Conservation (phyloP, 257 asterid genomes). For the Paraleonurus japonicus region DNA sequence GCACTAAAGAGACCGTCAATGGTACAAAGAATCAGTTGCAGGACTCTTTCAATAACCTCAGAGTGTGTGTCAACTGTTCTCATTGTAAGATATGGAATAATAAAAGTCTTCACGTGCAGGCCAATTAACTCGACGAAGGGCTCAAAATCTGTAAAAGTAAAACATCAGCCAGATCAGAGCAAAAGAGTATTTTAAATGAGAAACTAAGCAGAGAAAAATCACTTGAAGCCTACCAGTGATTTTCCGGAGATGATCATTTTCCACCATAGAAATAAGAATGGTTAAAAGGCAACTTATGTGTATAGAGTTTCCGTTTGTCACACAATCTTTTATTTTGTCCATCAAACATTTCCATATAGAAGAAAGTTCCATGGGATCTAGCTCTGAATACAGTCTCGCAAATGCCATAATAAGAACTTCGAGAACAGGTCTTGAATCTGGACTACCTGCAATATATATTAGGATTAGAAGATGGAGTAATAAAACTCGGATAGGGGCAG, state of each 20-base stretch:
- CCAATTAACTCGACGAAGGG: constrained; percentile 50
- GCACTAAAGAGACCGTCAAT: constrained; percentile 57
- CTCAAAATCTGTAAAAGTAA: constrained; percentile 48
- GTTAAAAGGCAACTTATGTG: constrained; percentile 60
- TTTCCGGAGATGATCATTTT: constrained; percentile 47
- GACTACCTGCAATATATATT: constrained; percentile 20
- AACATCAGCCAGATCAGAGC: constrained; percentile 22
- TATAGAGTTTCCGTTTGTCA: constrained; percentile 34
- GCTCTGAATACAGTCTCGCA: constrained; percentile 56
- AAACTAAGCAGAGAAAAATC: constrained; percentile 3
- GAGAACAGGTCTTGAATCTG: constrained; percentile 58
- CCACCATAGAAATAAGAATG: constrained; percentile 55
- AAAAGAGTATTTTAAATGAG: constrained; percentile 10
- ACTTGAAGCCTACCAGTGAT: constrained; percentile 54
- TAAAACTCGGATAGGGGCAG: background rate
- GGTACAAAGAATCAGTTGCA: constrained; percentile 61
- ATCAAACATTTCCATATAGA: constrained; percentile 56
- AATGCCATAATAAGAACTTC: constrained; percentile 62
- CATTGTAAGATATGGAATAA: constrained; percentile 37
- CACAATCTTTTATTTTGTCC: constrained; percentile 46
- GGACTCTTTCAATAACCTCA: constrained; percentile 49
- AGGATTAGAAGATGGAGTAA: constrained; percentile 7
- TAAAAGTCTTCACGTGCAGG: constrained; percentile 52
- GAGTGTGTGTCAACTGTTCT: constrained; percentile 37
- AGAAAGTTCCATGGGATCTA: constrained; percentile 49